Conservation (phyloP, 306 rosid species). For the Prunus campanulata region DNA sequence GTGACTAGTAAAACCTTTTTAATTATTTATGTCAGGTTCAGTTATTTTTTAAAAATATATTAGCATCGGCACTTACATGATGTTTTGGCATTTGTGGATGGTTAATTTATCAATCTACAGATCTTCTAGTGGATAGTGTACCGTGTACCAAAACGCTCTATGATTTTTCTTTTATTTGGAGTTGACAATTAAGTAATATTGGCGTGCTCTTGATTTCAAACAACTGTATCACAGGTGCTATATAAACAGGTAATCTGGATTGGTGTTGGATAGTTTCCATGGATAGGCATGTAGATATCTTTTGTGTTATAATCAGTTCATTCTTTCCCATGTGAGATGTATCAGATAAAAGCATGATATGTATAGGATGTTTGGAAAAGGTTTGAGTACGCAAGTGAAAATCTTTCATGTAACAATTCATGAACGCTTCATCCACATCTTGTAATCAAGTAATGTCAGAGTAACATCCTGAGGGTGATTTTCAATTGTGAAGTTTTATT, state of each 20-base stretch:
- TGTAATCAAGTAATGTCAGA: neutral
- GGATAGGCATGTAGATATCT: neutral
- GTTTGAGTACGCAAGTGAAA: neutral
- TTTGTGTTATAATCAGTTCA: neutral
- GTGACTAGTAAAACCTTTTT: neutral
- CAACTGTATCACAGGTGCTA: neutral
- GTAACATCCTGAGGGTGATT: neutral
- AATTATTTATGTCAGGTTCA: neutral
- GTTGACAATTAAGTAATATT: neutral
- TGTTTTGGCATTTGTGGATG: neutral
- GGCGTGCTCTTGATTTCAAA: neutral
- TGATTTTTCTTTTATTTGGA: neutral
- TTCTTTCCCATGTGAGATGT: neutral
- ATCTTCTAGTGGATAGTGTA: neutral
- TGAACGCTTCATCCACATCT: constrained; percentile 1
- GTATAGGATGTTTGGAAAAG: neutral
- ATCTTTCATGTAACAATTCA: neutral
- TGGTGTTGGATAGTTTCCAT: neutral
- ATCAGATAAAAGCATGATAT: neutral
- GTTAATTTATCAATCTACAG: neutral
- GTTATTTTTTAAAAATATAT: neutral
- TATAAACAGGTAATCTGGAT: neutral
- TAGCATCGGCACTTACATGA: too few species aligned
- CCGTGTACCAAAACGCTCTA: too few species aligned
- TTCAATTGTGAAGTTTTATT: neutral